Percentiles rank a stretch among this genome's conserved stretches.
These are phyloP conservation scores for Aristolochia californica DNA, from an alignment of 164 flowering plant species.

Conservation along the genomic window DNA sequence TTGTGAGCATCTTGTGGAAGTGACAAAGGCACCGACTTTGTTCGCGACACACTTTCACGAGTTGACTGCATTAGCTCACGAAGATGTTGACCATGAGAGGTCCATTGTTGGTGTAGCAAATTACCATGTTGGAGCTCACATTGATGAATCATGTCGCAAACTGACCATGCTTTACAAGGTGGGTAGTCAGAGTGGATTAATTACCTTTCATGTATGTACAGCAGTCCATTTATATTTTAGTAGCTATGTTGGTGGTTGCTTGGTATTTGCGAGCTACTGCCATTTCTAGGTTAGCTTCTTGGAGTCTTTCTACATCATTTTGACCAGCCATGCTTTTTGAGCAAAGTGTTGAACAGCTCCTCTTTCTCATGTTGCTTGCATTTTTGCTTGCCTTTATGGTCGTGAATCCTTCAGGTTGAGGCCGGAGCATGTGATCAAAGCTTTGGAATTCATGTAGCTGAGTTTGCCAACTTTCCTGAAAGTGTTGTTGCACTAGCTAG, in stretches of 20 bases:
- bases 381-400: too few relatives aligned
- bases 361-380: too few relatives aligned
- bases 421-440: conserved; percentile 97
- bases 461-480: conserved; percentile 92
- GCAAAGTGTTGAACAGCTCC: too few relatives aligned
- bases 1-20: conserved; percentile 85
- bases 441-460: conserved; percentile 98
- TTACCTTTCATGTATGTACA: neutral
- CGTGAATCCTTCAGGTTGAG: conserved; percentile 52
- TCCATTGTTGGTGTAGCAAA: conserved; percentile 62
- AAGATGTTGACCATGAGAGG: conserved; percentile 18
- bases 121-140: conserved; percentile 95
- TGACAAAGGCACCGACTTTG: conserved; percentile 83
- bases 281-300: too few relatives aligned
- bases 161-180: conserved; percentile 99
- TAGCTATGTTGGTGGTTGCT: too few relatives aligned
- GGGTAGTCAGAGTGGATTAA: neutral
- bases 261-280: too few relatives aligned
- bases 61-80: conserved; percentile 80
- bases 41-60: conserved; percentile 99
- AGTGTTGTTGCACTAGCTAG: conserved; percentile 85
- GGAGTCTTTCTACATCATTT: too few relatives aligned
- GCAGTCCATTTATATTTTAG: neutral
- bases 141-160: conserved; percentile 80
- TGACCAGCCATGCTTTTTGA: too few relatives aligned